Percentiles rank a stretch among this genome's conserved stretches.
Evolutionary conservation across 2,329 filamentous ascomycete species (phyloP).

Genomic region (Macrophomina tecta): DNA sequence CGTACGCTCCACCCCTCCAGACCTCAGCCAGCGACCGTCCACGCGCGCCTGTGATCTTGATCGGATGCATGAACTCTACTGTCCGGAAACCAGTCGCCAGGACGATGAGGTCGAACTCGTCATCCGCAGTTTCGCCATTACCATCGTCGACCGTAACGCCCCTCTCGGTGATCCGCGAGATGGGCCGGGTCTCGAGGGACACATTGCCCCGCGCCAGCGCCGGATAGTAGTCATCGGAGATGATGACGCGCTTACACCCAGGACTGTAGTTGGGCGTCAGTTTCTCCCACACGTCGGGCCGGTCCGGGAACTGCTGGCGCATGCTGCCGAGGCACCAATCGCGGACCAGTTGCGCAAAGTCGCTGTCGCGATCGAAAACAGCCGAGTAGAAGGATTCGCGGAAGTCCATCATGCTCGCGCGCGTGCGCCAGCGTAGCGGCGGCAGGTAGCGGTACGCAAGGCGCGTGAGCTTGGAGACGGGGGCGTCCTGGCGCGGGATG

Average conservation of each 20-base stretch:
- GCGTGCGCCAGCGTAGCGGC: slow-evolving; percentile 56
- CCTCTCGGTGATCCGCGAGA: slow-evolving; percentile 53
- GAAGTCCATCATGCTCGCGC: slow-evolving; percentile 61
- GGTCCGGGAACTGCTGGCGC: slow-evolving; percentile 54
- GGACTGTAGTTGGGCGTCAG: slow-evolving; percentile 61
- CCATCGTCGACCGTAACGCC: slow-evolving; percentile 55
- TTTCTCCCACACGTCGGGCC: slow-evolving; percentile 59
- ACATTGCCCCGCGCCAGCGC: slow-evolving; percentile 57
- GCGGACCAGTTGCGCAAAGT: slow-evolving; percentile 50
- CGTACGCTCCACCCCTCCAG: slow-evolving; percentile 59
- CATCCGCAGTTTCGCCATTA: slow-evolving; percentile 43
- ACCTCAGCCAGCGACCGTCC: slow-evolving; percentile 54
- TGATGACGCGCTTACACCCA: slow-evolving; percentile 62
- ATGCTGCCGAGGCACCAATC: slow-evolving; percentile 47
- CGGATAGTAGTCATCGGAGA: slow-evolving; percentile 63
- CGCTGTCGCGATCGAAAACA: slow-evolving; percentile 50
- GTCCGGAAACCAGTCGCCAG: slow-evolving; percentile 66
- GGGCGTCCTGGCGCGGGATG: slow-evolving; percentile 58
- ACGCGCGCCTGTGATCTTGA: slow-evolving; percentile 56
- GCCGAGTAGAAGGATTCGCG: slow-evolving; percentile 57
- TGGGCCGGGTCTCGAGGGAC: slow-evolving; percentile 56
- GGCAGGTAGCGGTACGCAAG: slow-evolving; percentile 58
- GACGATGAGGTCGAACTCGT: slow-evolving; percentile 62
- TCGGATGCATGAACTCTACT: slow-evolving; percentile 64
- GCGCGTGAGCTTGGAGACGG: slow-evolving; percentile 51